Percentiles rank a stretch among this genome's conserved stretches.
Evolutionary conservation across 441 rosid genomes (phyloP).

Genomic region (Adansonia grandidieri): DNA sequence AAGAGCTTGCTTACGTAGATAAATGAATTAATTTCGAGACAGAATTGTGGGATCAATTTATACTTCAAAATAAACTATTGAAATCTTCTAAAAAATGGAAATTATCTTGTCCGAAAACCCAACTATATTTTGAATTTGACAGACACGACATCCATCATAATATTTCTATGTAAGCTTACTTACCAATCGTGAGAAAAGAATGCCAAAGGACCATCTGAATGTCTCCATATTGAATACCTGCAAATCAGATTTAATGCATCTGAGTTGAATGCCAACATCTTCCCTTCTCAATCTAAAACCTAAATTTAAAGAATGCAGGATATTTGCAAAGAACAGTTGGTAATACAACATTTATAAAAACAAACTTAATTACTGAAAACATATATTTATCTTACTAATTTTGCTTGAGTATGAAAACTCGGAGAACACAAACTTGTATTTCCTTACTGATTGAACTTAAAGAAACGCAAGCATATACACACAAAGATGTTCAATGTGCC

Average conservation of each 20-base stretch:
- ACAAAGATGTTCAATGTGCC: not conserved
- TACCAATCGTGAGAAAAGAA: slow-evolving; percentile 96
- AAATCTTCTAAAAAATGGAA: not conserved
- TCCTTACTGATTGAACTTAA: not conserved
- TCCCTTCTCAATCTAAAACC: slow-evolving; percentile 12
- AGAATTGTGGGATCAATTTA: not conserved
- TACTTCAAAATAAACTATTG: not conserved
- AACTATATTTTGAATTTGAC: slow-evolving; percentile 3
- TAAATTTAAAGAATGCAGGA: not conserved
- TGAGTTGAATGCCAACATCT: slow-evolving; percentile 6
- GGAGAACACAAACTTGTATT: not conserved
- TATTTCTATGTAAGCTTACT: slow-evolving; percentile 31
- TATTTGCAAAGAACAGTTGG: slow-evolving; percentile 8
- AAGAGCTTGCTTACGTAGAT: not conserved
- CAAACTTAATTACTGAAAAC: not conserved
- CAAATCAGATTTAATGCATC: slow-evolving; percentile 8
- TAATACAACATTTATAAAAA: not conserved
- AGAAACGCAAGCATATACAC: not conserved
- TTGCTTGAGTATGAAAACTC: not conserved
- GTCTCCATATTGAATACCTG: slow-evolving; percentile 91
- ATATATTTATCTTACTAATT: slow-evolving; percentile 2
- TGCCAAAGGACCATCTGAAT: slow-evolving; percentile 97
- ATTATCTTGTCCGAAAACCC: not conserved
- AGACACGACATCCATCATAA: not conserved
- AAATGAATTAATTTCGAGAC: not conserved